Base-by-base conservation (phyloP, 202 grass and related monocot genomes). In the Cymbopogon flexuosus region DNA sequence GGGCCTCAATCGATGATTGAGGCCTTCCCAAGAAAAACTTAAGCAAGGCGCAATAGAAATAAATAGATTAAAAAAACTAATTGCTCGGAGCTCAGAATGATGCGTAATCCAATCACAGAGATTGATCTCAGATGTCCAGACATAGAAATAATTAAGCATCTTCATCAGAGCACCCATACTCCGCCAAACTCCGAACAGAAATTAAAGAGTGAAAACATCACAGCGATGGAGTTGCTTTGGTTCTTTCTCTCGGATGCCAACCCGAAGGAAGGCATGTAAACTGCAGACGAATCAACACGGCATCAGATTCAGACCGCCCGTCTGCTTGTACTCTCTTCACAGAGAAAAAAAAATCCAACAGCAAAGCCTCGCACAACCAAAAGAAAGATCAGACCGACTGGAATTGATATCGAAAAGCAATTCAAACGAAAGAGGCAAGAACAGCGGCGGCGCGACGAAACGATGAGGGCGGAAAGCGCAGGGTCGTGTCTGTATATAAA, bases 261-360 rank as follows among this genome's bases (percentile, higher is more conserved):
- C 79, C 72, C 43, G 14, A 54, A 60, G 62, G 79, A 78, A 87
- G 76, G 75, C 78, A 87, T 23, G 23, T 18, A 76, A 65, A 37
- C 40, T 77, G 88, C 96, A 99, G 92, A 99, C 92, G 58, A 78
- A 78, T 99, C 96, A 95, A 99, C 96, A 90, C 56, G 92, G 92
- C 92, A 99, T 95, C 94, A 97, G 91, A 81, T 90, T 97, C 94
- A 88, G 94, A 97, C 94, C 94, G 94, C 94, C 94, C 94, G 94
- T 94, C 94, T 97, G 94, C 91, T 92, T 92, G 19, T 8, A 68
- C 43, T 85, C 67, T 92, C 89, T 36, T 94, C 94, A 94, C 85
- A 33, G 91, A 47, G 45, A 47, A 68, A 68, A 41, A 41, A 63
- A 63, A 33, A 78, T 63, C 37, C 18, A 69, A 68, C 24, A 30